Evolutionary conservation across 2,329 filamentous ascomycete genomes (phyloP).

Genomic region (Septoria petroselini): DNA sequence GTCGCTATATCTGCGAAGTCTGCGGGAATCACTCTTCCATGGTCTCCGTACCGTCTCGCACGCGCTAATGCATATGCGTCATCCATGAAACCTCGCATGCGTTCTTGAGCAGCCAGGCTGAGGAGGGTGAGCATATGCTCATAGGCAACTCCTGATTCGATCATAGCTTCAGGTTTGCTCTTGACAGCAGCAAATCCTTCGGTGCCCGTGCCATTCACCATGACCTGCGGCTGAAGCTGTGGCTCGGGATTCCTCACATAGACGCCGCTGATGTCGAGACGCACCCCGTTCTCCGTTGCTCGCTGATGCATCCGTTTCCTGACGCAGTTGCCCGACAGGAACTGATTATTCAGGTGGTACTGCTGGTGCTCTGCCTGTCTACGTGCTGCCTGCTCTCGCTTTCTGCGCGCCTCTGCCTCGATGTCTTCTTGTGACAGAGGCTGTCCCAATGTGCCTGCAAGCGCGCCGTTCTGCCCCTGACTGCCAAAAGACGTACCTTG

Average conservation of each 20-base stretch:
- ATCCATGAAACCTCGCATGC: constrained; percentile 70
- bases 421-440: constrained; percentile 63
- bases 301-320: constrained; percentile 57
- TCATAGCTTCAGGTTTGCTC: constrained; percentile 45
- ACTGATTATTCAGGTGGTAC: constrained; percentile 70
- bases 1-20: constrained; percentile 72
- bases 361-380: constrained; percentile 59
- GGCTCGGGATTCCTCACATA: constrained; percentile 37
- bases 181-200: constrained; percentile 32
- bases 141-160: constrained; percentile 67
- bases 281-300: constrained; percentile 57
- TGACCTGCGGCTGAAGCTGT: constrained; percentile 25
- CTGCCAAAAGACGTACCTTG: constrained; percentile 43
- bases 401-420: constrained; percentile 62
- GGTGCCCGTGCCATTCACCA: constrained; percentile 31
- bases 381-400: constrained; percentile 64
- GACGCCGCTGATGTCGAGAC: constrained; percentile 57
- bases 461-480: constrained; percentile 36
- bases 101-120: constrained; percentile 78
- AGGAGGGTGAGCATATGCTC: constrained; percentile 80
- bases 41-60: constrained; percentile 71
- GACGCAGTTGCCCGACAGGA: constrained; percentile 62
- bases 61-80: constrained; percentile 69
- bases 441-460: constrained; percentile 49
- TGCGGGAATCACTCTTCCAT: constrained; percentile 72